A percentile compares a stretch with the other conserved stretches of the same genome.
These are phyloP conservation scores for Fusarium napiforme DNA, from an alignment of 2,329 filamentous ascomycete genomes.

Conservation along the genomic window DNA sequence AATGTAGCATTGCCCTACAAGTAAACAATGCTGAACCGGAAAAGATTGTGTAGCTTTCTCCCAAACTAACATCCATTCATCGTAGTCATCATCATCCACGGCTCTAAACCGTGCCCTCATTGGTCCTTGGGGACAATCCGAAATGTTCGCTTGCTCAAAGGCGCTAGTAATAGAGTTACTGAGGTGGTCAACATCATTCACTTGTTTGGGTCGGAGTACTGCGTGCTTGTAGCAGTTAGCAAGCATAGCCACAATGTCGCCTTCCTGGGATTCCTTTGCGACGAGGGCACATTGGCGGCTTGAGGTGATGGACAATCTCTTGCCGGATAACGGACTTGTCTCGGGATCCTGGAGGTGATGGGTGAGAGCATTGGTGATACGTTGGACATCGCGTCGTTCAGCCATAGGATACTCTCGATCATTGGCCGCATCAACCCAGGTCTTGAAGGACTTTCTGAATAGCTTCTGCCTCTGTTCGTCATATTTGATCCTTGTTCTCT, in stretches of 20 bases:
- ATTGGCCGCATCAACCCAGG: not conserved
- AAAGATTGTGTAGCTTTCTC: not conserved
- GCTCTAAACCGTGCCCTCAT: not conserved
- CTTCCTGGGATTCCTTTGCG: not conserved
- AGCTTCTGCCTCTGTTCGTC: not conserved
- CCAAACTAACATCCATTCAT: not conserved
- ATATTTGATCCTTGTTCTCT: rapidly evolving
- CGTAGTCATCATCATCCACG: not conserved
- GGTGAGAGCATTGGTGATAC: not conserved
- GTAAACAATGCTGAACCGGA: not conserved
- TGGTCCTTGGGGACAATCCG: not conserved
- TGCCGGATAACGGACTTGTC: not conserved
- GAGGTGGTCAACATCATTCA: rapidly evolving
- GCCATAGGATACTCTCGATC: not conserved
- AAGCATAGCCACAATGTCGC: not conserved
- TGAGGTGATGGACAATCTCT: not conserved
- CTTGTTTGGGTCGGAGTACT: not conserved
- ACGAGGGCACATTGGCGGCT: not conserved
- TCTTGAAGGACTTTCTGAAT: not conserved
- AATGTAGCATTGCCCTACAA: not conserved
- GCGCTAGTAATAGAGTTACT: not conserved
- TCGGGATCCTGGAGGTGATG: rapidly evolving
- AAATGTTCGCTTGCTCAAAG: not conserved
- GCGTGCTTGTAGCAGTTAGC: not conserved
- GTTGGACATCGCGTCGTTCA: not conserved